Base-by-base conservation (phyloP, 768 basidiomycete genomes). In the Peribolospora kevripleyi region DNA sequence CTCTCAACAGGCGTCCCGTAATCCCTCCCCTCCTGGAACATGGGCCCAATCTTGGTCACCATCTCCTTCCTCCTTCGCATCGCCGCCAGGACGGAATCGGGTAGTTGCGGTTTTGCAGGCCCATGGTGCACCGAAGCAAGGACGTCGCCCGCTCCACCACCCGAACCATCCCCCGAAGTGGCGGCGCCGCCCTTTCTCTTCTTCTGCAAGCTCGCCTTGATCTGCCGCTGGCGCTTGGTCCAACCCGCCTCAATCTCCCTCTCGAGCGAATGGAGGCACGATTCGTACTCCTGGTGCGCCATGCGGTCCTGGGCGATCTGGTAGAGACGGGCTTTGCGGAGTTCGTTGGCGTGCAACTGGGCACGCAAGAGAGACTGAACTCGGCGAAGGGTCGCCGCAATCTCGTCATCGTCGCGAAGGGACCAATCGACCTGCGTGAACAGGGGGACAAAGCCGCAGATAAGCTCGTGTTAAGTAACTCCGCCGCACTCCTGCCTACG, bases 201-300 rank as follows among this genome's bases (percentile, higher is more conserved):
- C 60, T 65, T 61, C 54, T 58, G 51, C 79, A 78, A 3, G 68
- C 74, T 54, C 82, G 80, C 66, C 82, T 85, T 13, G 58, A 54
- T 43, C 57, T 59, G 45, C 71, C 82, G 81, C 71, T 84, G 81
- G 50, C 88, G 73, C 67, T 82, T 86, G 53, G 75, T 65, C 70
- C 81, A 93, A 7, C 80, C 71, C 13, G 70, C 72, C 49, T 75
- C 71, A 65, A 95, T 84, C 61, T 80, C 79, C 70, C 78, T 81
- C 71, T 97, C 90, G 51, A 97, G 75, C 4, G 80, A 73, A 58
- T 91, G 87, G 13, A 88, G 77, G 6, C 77, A 67, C 40, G 84
- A 82, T 55, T 84, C 68, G 69, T 91, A 97, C 63, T 97, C 91
- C 63, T 86, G 84, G 64, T 86, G 84, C 5, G 80, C 87, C 13